These are phyloP conservation scores for Sclerotinia trifoliorum DNA, from an alignment of 2,329 filamentous ascomycete genomes.

Conservation along the genomic window DNA sequence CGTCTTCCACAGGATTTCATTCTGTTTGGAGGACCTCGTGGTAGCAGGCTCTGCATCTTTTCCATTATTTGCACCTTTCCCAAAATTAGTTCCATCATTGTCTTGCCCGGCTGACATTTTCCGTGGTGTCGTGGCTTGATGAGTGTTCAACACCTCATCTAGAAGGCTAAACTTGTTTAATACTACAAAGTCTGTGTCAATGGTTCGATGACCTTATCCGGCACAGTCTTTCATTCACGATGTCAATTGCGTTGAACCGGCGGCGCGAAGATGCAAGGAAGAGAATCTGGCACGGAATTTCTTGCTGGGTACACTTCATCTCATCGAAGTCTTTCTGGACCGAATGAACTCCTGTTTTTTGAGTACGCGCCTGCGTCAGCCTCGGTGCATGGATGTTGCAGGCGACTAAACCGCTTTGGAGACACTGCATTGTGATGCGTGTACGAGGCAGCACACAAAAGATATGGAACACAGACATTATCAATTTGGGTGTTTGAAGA, in stretches of 20 bases:
- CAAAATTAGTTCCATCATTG: not conserved
- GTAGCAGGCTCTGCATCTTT: not conserved
- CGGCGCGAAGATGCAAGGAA: not conserved
- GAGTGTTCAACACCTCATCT: not conserved
- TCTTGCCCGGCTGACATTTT: not conserved
- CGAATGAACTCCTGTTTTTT: not conserved
- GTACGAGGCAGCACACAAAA: not conserved
- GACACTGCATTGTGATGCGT: conserved; percentile 8
- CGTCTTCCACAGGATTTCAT: not conserved
- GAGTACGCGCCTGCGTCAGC: not conserved
- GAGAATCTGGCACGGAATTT: not conserved
- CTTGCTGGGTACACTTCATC: not conserved
- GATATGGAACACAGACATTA: not conserved
- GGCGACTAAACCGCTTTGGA: conserved; percentile 8
- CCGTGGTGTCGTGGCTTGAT: not conserved
- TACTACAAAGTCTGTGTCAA: not conserved
- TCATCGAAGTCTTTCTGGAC: not conserved
- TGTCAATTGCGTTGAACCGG: not conserved
- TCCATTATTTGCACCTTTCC: not conserved
- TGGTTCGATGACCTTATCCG: not conserved
- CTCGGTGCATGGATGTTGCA: not conserved
- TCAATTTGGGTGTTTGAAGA: not conserved
- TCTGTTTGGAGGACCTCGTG: not conserved
- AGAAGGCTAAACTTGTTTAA: not conserved
- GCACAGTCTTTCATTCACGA: not conserved